Base-by-base conservation (phyloP, 192 early-diverging fungal genomes). In the Dimargaris cristalligena region DNA sequence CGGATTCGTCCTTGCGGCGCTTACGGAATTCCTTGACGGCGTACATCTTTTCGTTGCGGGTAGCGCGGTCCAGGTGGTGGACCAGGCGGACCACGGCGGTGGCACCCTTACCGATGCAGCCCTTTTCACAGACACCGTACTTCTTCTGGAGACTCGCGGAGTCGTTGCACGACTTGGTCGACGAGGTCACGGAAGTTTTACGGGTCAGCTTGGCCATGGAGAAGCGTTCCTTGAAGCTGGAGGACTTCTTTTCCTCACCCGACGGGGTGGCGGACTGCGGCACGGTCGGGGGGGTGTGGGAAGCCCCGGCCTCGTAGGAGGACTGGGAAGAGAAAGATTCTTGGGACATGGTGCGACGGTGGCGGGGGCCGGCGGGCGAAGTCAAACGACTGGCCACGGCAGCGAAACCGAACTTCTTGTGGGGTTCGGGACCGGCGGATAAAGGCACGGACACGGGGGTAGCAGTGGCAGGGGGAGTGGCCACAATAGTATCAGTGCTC, bases 21-120 rank as follows among this genome's bases (percentile, higher is more conserved):
- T 88, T 88, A 54, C 88, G 76, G 74, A 96, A 97, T 62, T 95
- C 90, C 72, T 97, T 97, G 67, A 95, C 83, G 28, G 93, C 89
- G 62, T 77, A 89, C 41, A 87, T 77, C 63, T 78, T 80, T 26
- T 82, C 80, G 34, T 62, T 63, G 51, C 69, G 66, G 20, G 76
- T 76, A 30, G 79, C 70, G 30, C 64, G 65, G 67, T 85, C 71
- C 70, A 86, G 66, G 74, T 84, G 82, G 68, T 89, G 83, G 0
- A 80, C 88, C 3, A 97, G 70, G 22, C 87, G 80, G 44, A 97
- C 94, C 2, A 94, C 85, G 0, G 94, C 94, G 1, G 89, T 91
- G 2, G 90, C 91, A 30, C 94, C 94, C 63, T 78, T 79, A 9
- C 91, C 94, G 34, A 97, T 86, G 62, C 73, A 75, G 62, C 82